Percentiles rank a stretch among this genome's conserved stretches.
phyloP scores from a whole-genome alignment of 129 eudicot genomes.

The Sambucus nigra region DNA sequence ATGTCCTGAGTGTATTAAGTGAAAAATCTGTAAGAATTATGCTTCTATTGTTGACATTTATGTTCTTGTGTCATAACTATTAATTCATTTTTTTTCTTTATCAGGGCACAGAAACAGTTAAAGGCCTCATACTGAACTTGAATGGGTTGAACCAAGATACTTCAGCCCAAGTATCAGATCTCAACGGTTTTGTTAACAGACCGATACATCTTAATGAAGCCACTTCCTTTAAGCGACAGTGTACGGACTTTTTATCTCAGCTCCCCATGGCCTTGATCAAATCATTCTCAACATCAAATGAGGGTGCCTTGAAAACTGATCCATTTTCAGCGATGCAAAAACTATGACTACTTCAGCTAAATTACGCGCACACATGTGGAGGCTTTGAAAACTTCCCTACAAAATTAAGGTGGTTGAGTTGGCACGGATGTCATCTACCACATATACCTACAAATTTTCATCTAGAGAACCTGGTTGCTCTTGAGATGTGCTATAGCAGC shows the following conservation, averaged over 20 bases:
- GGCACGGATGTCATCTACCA: slow-evolving; percentile 1
- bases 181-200: background rate
- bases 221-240: background rate
- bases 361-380: background rate
- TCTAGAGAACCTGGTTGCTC: slow-evolving; percentile 12
- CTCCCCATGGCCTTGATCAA: background rate
- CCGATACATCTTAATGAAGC: background rate
- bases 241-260: background rate
- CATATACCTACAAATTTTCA: slow-evolving; percentile 1
- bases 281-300: background rate
- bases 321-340: slow-evolving; percentile 13
- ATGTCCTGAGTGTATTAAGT: background rate
- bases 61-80: background rate
- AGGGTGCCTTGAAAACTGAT: background rate
- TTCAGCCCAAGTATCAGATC: background rate
- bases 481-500: slow-evolving; percentile 14
- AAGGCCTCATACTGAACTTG: slow-evolving; percentile 8
- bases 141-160: background rate
- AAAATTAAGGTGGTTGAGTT: slow-evolving; percentile 8
- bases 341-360: slow-evolving; percentile 9
- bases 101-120: slow-evolving; percentile 9
- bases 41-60: background rate
- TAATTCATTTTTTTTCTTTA: background rate
- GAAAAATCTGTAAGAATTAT: slow-evolving; percentile 7
- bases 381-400: slow-evolving; percentile 1